Base-by-base conservation (phyloP, 2,329 filamentous ascomycete genomes). In the Seiridium cupressi region DNA sequence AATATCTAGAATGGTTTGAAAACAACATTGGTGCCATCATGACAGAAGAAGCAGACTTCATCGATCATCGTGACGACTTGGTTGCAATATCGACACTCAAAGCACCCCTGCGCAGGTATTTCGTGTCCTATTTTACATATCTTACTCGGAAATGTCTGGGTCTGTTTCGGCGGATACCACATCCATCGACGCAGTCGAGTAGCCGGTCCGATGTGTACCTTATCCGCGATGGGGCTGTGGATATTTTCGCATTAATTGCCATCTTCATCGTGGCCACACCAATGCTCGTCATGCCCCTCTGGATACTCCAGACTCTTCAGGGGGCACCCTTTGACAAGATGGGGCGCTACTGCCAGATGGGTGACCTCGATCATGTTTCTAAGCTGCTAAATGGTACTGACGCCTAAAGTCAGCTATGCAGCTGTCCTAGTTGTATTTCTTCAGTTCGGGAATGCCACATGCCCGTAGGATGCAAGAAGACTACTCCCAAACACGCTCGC, bases 241-340 rank as follows among this genome's bases (percentile, higher is more conserved):
- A 71, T 48, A 18, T 8, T 2, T 68, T 68, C 42, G 59, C 66
- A 1, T 65, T 65, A 1, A 40, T 57, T 1, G 31, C 64, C 1
- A 70, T 69, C 18, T 57, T 66, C 1, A 4, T 32, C 0, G 32
- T 68, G 4, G 71, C 69, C 0, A 47, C 64, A 2, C 49, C 58
- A 3, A 73, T 74, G 68, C 61, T 73, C 6, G 62, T 73, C 26
- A 63, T 67, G 1, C 70, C 70, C 2, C 63, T 73, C 10, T 74
- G 67, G 70, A 68, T 70, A 7, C 61, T 74, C 6, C 59, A 68
- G 13, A 58, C 58, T 0, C 42, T 68, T 18, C 44, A 46, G 32
- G 51, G 34, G 32, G 13, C 1, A 7, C 35, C 51, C 13, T 54
- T 54, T 7, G 51, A 40, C 18, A n/a, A 54, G 35, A 18, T 2